Conservation (phyloP, 139 green algal species). For the Chlorella sp. region DNA sequence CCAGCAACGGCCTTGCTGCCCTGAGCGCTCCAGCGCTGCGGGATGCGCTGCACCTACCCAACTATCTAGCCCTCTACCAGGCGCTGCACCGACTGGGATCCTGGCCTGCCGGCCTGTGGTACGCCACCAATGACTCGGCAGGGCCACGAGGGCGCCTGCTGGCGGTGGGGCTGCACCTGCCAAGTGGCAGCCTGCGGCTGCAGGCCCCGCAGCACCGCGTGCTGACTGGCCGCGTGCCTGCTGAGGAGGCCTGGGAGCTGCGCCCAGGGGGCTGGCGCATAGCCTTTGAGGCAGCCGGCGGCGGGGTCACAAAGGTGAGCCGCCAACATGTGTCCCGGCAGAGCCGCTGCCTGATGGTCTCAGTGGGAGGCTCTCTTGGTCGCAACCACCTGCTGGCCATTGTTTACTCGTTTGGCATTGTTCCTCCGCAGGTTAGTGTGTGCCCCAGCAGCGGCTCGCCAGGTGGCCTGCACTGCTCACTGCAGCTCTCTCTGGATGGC, state of each 20-base stretch:
- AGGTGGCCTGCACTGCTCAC: too few relatives aligned
- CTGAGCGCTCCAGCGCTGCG: background rate
- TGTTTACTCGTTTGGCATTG: too few relatives aligned
- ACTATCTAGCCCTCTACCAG: background rate
- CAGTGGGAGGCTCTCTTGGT: too few relatives aligned
- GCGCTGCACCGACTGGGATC: background rate
- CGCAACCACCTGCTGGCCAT: too few relatives aligned
- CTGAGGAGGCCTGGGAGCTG: background rate
- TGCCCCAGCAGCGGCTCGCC: background rate
- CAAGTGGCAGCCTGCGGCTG: slow-evolving; percentile 1
- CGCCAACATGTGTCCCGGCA: too few relatives aligned
- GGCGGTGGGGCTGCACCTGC: background rate
- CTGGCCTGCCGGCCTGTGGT: slow-evolving; percentile 14
- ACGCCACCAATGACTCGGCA: background rate
- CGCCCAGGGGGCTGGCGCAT: background rate
- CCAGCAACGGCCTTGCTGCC: background rate
- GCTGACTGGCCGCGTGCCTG: background rate
- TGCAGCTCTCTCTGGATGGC: background rate
- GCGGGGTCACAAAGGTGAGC: background rate
- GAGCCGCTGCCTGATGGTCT: too few relatives aligned
- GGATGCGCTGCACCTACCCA: background rate
- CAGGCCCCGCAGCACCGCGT: background rate
- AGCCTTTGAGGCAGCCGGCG: background rate
- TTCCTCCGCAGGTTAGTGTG: background rate
- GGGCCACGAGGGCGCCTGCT: background rate